phyloP scores from a whole-genome alignment of 2,329 filamentous ascomycete species.

The Cercospora sp. region DNA sequence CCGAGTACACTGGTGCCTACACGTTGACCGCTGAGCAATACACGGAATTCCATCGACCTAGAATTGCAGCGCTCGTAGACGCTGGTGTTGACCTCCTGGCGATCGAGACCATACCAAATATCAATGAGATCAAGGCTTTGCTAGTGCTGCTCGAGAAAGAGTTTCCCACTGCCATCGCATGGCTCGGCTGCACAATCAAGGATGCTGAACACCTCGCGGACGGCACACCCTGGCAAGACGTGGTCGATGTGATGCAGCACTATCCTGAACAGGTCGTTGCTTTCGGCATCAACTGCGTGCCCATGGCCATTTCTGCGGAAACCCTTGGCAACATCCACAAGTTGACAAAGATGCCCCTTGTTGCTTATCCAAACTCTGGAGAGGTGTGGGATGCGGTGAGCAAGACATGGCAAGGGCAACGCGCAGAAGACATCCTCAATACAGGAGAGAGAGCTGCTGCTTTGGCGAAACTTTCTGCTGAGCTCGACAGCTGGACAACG shows the following conservation, averaged over 20 bases:
- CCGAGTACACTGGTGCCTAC: conserved; percentile 51
- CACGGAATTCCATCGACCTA: conserved; percentile 46
- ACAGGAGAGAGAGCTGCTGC: conserved; percentile 29
- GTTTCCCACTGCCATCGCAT: conserved; percentile 42
- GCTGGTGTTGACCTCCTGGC: conserved; percentile 48
- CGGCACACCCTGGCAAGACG: conserved; percentile 41
- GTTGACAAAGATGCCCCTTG: conserved; percentile 39
- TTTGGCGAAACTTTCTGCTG: conserved; percentile 13
- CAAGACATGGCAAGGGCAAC: conserved; percentile 38
- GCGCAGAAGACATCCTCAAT: conserved; percentile 31
- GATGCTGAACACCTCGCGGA: conserved; percentile 44
- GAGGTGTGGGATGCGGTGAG: conserved; percentile 48
- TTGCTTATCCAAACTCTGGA: conserved; percentile 50
- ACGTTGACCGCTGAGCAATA: conserved; percentile 33
- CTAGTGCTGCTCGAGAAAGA: conserved; percentile 42
- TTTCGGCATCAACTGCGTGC: conserved; percentile 50
- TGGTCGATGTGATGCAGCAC: conserved; percentile 37
- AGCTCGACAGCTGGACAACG: conserved; percentile 34
- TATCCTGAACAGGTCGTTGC: conserved; percentile 41
- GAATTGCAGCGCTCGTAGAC: conserved; percentile 45
- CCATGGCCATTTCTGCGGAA: conserved; percentile 38
- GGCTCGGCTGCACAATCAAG: conserved; percentile 46
- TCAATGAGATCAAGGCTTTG: conserved; percentile 44
- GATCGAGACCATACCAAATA: conserved; percentile 48
- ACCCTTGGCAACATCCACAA: conserved; percentile 39